phyloP scores from a whole-genome alignment of 2,329 filamentous ascomycete genomes.

The Pseudodiploospora longispora region DNA sequence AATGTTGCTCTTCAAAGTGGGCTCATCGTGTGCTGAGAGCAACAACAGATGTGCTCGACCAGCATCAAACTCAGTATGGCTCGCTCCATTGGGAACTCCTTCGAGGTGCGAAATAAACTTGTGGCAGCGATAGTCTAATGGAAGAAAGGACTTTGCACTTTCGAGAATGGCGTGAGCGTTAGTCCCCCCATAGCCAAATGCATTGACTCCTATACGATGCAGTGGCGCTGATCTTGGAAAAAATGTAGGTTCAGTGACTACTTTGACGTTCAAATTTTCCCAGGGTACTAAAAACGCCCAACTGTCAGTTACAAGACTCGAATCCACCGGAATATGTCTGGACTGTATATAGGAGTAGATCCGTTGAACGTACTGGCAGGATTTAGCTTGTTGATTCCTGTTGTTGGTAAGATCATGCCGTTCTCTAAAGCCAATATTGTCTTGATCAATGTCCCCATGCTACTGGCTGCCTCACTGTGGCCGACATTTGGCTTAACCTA shows the following conservation, averaged over 20 bases:
- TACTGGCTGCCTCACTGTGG: conserved; percentile 37
- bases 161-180: conserved; percentile 9
- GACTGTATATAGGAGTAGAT: too few relatives aligned
- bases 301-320: too few relatives aligned
- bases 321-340: too few relatives aligned
- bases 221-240: too few relatives aligned
- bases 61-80: too few relatives aligned
- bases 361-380: too few relatives aligned
- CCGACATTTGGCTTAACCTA: conserved; percentile 45
- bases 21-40: conserved; percentile 4
- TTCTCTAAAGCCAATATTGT: conserved; percentile 31
- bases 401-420: conserved; percentile 4
- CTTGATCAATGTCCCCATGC: conserved; percentile 32
- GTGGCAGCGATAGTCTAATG: background rate
- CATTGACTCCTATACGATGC: background rate
- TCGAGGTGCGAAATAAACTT: background rate
- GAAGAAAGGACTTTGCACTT: background rate
- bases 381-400: too few relatives aligned
- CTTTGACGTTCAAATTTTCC: too few relatives aligned
- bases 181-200: conserved; percentile 8
- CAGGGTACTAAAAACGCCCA: too few relatives aligned
- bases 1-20: conserved; percentile 1
- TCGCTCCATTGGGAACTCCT: too few relatives aligned
- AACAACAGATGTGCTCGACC: background rate
- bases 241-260: too few relatives aligned